These are phyloP conservation scores for Corylus americana DNA, from an alignment of 306 rosid genomes.

Conservation along the genomic window DNA sequence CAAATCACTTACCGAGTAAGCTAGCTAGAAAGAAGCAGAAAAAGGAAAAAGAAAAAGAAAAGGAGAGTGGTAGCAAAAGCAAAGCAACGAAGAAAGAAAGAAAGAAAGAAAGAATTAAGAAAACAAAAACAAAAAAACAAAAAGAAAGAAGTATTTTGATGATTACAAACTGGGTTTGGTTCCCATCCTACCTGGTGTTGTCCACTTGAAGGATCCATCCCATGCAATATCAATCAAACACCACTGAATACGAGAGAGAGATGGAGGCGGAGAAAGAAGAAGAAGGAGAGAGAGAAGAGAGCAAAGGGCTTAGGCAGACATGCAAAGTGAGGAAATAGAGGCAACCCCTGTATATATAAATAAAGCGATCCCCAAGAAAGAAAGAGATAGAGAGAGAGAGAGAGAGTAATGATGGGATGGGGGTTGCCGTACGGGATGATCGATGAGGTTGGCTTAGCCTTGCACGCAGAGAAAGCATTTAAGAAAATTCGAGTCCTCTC, in stretches of 20 bases:
- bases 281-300: neutral
- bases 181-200: conserved; percentile 62
- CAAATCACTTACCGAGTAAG: neutral
- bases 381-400: conserved; percentile 7
- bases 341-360: conserved; percentile 46
- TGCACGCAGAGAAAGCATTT: conserved; percentile 66
- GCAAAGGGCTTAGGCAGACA: conserved; percentile 32
- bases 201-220: conserved; percentile 83
- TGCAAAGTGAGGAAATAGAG: conserved; percentile 59
- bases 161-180: neutral
- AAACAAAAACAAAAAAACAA: neutral
- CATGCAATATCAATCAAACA: conserved; percentile 33
- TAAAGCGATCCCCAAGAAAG: conserved; percentile 43
- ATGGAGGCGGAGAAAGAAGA: neutral
- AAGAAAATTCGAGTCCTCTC: conserved; percentile 41
- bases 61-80: neutral
- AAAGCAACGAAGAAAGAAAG: neutral
- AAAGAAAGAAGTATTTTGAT: neutral
- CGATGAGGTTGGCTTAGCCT: conserved; percentile 49
- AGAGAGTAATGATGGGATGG: conserved; percentile 28
- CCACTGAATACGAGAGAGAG: neutral
- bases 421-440: conserved; percentile 50
- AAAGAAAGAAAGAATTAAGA: neutral
- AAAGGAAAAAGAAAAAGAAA: neutral
- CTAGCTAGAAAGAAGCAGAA: neutral